Conservation (phyloP, 2,329 filamentous ascomycete species). For the Rugonectria rugulosa region DNA sequence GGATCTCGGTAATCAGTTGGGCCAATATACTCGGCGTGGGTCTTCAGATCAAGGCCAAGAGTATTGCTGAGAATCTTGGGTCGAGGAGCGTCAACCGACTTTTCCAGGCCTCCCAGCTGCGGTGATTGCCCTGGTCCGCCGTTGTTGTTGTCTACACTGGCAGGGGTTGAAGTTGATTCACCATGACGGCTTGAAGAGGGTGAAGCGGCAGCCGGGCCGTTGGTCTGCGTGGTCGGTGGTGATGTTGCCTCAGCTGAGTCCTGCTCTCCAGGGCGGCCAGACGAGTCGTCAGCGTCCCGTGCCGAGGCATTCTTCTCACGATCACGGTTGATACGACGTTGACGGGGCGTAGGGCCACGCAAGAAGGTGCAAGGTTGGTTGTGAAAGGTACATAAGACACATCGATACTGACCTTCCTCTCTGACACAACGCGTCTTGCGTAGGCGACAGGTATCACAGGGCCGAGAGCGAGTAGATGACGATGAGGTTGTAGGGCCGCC, state of each 20-base stretch:
- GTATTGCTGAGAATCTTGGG: constrained; percentile 49
- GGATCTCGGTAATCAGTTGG: constrained; percentile 66
- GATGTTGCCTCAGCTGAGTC: constrained; percentile 21
- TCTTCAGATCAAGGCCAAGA: constrained; percentile 64
- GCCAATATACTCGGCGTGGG: constrained; percentile 67
- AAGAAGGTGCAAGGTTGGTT: constrained; percentile 73
- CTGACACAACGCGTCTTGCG: constrained; percentile 72
- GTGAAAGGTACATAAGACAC: constrained; percentile 71
- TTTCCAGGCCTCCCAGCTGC: constrained; percentile 24
- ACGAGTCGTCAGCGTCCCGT: constrained; percentile 30
- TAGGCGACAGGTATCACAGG: constrained; percentile 71
- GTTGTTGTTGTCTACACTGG: constrained; percentile 33
- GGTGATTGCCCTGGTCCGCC: constrained; percentile 20
- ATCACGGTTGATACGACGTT: constrained; percentile 36
- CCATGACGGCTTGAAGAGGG: constrained; percentile 36
- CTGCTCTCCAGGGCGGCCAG: constrained; percentile 10
- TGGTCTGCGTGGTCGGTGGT: constrained; percentile 15
- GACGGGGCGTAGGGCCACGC: constrained; percentile 44
- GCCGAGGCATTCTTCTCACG: constrained; percentile 24
- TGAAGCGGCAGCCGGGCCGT: constrained; percentile 24
- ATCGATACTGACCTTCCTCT: constrained; percentile 64
- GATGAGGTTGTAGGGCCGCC: constrained; percentile 15
- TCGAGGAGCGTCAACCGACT: constrained; percentile 29
- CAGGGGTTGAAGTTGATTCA: constrained; percentile 34
- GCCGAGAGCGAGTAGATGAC: constrained; percentile 44